These are phyloP conservation scores for Phycomyces nitens DNA, from an alignment of 192 early-diverging fungal genomes.

Conservation along the genomic window DNA sequence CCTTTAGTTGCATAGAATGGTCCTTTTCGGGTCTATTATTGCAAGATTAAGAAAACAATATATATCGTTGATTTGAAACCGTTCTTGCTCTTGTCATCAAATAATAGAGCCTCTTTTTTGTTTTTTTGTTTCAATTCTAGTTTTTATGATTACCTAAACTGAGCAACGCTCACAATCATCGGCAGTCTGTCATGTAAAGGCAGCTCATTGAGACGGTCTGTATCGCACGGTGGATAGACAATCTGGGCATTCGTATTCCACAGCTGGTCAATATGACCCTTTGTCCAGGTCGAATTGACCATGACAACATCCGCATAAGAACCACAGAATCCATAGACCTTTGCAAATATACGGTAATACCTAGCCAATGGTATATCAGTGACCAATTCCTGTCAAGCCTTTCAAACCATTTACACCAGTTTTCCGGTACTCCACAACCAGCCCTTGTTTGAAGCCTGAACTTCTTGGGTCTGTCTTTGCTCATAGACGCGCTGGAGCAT, in stretches of 20 bases:
- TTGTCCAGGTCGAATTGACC: slow-evolving; percentile 98
- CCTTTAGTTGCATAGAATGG: slow-evolving; percentile 77
- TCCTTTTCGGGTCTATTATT: slow-evolving; percentile 86
- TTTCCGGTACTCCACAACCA: slow-evolving; percentile 56
- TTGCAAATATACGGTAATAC: slow-evolving; percentile 83
- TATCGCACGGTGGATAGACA: slow-evolving; percentile 95
- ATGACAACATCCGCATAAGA: slow-evolving; percentile 77
- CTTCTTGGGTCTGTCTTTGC: slow-evolving; percentile 45
- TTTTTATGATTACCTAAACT: slow-evolving; percentile 63
- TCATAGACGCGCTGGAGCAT: slow-evolving; percentile 77
- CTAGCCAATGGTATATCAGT: slow-evolving; percentile 24
- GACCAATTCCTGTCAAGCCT: neutral
- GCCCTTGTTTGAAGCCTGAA: slow-evolving; percentile 56
- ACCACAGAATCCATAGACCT: slow-evolving; percentile 74
- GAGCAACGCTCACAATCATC: slow-evolving; percentile 83
- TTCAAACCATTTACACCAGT: slow-evolving; percentile 54
- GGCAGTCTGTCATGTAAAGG: slow-evolving; percentile 51
- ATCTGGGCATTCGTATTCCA: slow-evolving; percentile 70
- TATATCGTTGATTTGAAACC: slow-evolving; percentile 18
- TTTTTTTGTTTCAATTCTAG: no score
- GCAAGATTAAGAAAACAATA: neutral
- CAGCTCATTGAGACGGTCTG: slow-evolving; percentile 54
- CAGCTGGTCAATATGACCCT: slow-evolving; percentile 81
- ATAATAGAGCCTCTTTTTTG: no score
- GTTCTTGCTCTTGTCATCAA: neutral